Base-by-base conservation (phyloP, 805 yeast species). In the Nakazawaea sp. region DNA sequence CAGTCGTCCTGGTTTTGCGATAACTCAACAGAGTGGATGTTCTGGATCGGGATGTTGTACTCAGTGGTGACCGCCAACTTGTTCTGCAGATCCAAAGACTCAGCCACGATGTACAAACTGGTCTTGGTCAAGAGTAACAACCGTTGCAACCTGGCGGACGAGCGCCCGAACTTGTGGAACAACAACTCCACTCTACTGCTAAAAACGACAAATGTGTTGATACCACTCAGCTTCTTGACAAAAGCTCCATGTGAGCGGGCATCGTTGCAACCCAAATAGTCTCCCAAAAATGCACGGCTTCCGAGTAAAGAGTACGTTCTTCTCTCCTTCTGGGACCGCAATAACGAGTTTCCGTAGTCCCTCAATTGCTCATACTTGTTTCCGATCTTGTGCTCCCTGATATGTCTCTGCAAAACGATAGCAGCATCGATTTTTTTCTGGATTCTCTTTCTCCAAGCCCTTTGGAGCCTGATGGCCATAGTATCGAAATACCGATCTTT, bases 401-500 rank as follows among this genome's bases (percentile, higher is more conserved):
- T 86, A 33, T 84, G 78, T 43, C 80, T 72, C 61, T 89, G 97
- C 30, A 87, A 76, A 36, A 69, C 72, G 41, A 73, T 76, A 2
- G 96, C 97, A 18, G 95, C 88, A 50, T 86, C 95, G 40, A 80
- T 82, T 62, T 89, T 80, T 53, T 85, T 72, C 58, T 78, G 79
- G 44, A 79, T 64, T 54, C 81, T 85, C 50, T 85, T 70, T 65
- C 98, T 75, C 85, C 97, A 88, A 3, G 98, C 97, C 47, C 97
- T 76, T 66, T 92, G 99, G 49, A 92, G 90, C 50, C 95, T 77
- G 3, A 95, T 89, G 4, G 98, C 98, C 95, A 92, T 92, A 49
- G 85, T 86, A 53, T 87, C 90, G 97, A 98, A 92, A 56, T 88
- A 92, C 64, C 80, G 83, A 52, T 92, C 99, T 58, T 97, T 76